These are phyloP conservation scores for Pyrenochaeta sp. DNA, from an alignment of 2,329 filamentous ascomycete species.

Conservation along the genomic window DNA sequence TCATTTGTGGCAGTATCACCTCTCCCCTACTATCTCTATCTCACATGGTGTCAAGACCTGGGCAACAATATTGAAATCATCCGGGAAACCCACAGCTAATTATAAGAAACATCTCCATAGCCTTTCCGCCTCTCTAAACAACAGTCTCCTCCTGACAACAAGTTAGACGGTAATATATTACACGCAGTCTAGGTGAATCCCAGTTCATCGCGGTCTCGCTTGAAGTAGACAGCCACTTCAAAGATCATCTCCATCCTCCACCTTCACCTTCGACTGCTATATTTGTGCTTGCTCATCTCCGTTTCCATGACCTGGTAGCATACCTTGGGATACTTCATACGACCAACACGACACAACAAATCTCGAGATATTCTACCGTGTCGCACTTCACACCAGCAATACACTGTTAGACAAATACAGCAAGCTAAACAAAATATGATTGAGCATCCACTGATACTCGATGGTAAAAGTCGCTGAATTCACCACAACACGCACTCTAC, in stretches of 20 bases:
- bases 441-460: conserved; percentile 19
- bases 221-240: background rate
- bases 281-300: background rate
- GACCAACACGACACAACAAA: too few species aligned
- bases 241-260: background rate
- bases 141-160: background rate
- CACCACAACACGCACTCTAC: background rate
- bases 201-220: background rate
- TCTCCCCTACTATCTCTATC: background rate
- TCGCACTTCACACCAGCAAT: conserved; percentile 2
- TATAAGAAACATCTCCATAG: too few species aligned
- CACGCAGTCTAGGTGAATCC: background rate
- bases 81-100: background rate
- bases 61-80: too few species aligned
- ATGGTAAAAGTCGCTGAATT: conserved; percentile 13
- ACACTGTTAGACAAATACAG: background rate
- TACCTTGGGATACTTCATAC: too few species aligned
- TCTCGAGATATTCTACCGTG: too few species aligned
- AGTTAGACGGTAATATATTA: background rate
- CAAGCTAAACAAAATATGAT: conserved; percentile 14
- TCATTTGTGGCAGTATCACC: background rate
- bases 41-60: too few species aligned
- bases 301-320: too few species aligned
- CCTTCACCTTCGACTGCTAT: conserved; percentile 12
- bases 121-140: background rate